These are phyloP conservation scores for Drechslera avenae DNA, from an alignment of 2,329 filamentous ascomycete genomes.

Conservation along the genomic window DNA sequence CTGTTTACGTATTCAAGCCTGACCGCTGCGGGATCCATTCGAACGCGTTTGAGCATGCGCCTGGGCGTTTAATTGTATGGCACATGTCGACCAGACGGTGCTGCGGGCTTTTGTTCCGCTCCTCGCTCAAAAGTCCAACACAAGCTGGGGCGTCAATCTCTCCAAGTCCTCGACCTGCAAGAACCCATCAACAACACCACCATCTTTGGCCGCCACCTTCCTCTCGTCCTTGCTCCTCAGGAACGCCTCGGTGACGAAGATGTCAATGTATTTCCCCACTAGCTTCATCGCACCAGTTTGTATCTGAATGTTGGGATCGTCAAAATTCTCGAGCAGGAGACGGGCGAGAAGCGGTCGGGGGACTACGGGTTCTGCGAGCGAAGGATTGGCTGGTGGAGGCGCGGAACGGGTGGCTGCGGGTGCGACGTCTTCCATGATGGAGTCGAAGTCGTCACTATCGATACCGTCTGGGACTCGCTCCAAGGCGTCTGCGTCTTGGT, in stretches of 20 bases:
- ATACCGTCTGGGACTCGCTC: slow-evolving; percentile 22
- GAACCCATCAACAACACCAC: slow-evolving; percentile 61
- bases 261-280: slow-evolving; percentile 83
- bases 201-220: slow-evolving; percentile 49
- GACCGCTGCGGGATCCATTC: no score
- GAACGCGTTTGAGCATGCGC: background rate
- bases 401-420: slow-evolving; percentile 15
- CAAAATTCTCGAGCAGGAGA: slow-evolving; percentile 80
- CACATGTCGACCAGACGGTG: no score
- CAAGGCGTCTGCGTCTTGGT: slow-evolving; percentile 38
- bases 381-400: slow-evolving; percentile 14
- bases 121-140: slow-evolving; percentile 74
- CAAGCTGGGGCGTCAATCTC: slow-evolving; percentile 80
- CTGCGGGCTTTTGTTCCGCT: background rate
- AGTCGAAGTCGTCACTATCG: slow-evolving; percentile 37
- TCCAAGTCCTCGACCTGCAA: slow-evolving; percentile 89
- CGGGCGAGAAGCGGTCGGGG: slow-evolving; percentile 75
- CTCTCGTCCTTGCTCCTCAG: slow-evolving; percentile 77
- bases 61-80: background rate
- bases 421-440: slow-evolving; percentile 35
- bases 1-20: no score
- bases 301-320: slow-evolving; percentile 50
- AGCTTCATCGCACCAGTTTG: slow-evolving; percentile 62
- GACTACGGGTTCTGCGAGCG: slow-evolving; percentile 55
- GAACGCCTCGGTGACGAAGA: slow-evolving; percentile 88